Base-by-base conservation (phyloP, 2,329 filamentous ascomycete genomes). In the Hortaea sp. region DNA sequence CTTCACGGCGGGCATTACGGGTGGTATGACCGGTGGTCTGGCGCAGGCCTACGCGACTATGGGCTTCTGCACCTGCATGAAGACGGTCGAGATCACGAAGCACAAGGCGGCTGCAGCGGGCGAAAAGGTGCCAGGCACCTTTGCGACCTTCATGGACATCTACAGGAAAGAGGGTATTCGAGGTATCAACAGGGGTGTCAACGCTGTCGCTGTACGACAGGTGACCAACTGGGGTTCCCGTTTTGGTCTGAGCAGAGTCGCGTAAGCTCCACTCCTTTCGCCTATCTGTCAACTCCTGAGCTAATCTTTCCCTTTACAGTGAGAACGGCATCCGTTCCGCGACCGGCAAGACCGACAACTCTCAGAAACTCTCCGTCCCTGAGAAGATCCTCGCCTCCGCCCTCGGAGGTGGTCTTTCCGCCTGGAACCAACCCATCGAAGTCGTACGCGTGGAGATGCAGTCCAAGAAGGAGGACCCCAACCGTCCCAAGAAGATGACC, bases 11-110 rank as follows among this genome's bases (percentile, higher is more conserved):
- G 92, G 92, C 65, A 97, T 98, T 72, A 66, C 76, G 30, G 92
- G 92, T 63, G 92, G 92, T 69, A 88, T 98, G 76, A 78, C 82
- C 20, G 92, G 92, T 66, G 92, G 92, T 77, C 82, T 98, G 49
- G 92, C 90, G 41, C 92, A 98, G 74, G 92, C 92, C 50, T 98
- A 98, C 69, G 92, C 92, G 56, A 98, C 92, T 67, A 98, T 98
- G 90, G 92, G 92, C 58, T 98, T 98, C 82, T 98, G 92, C 74
- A 98, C 92, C 52, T 98, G 92, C 80, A 98, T 98, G 92, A 98
- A 98, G 82, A 98, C 92, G 54, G 92, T 97, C 57, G 92, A 98
- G 72, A 98, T 98, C 72, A 98, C 92, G 65, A 94, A 95, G 74
- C 85, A 92, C 77, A 97, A 97, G 79, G 76, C 92, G 64, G 88